A percentile compares a stretch with the other conserved stretches of the same genome.
phyloP scores from a whole-genome alignment of 1,284 basidiomycete species.

The Microbotryum violaceum region DNA sequence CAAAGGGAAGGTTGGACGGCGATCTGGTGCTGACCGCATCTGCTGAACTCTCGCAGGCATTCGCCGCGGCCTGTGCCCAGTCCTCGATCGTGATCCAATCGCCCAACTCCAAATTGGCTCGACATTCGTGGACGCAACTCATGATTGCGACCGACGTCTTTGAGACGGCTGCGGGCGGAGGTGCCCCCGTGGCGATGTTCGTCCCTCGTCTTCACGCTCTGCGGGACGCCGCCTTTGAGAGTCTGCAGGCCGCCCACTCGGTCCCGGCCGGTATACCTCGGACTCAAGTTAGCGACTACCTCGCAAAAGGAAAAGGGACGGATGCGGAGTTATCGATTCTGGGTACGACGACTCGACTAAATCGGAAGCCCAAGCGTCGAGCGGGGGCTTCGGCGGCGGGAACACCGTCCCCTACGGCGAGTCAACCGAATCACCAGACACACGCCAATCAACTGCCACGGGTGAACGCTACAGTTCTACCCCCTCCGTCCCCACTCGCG shows the following conservation, averaged over 20 bases:
- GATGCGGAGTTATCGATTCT: constrained; percentile 18
- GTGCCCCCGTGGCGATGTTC: constrained; percentile 28
- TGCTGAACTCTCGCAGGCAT: constrained; percentile 22
- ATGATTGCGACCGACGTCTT: constrained; percentile 26
- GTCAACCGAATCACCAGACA: too few species aligned
- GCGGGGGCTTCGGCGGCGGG: too few species aligned
- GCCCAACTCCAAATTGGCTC: constrained; percentile 25
- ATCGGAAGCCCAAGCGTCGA: constrained; percentile 3
- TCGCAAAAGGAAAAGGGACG: constrained; percentile 6
- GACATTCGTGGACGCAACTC: constrained; percentile 29
- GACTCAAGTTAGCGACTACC: neutral
- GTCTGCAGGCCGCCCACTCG: constrained; percentile 16
- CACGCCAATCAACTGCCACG: too few species aligned
- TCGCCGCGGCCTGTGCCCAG: constrained; percentile 26
- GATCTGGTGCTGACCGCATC: too few species aligned
- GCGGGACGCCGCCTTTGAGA: constrained; percentile 25
- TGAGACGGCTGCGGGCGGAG: constrained; percentile 15
- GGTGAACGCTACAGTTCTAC: too few species aligned
- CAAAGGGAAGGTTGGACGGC: too few species aligned
- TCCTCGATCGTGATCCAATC: constrained; percentile 29
- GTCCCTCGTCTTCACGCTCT: constrained; percentile 24
- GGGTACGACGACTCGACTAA: constrained; percentile 15
- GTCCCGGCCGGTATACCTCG: constrained; percentile 10
- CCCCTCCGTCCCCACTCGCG: too few species aligned
- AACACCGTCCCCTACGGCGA: too few species aligned